phyloP scores from a whole-genome alignment of 106 monocot species.

The Acorus calamus region DNA sequence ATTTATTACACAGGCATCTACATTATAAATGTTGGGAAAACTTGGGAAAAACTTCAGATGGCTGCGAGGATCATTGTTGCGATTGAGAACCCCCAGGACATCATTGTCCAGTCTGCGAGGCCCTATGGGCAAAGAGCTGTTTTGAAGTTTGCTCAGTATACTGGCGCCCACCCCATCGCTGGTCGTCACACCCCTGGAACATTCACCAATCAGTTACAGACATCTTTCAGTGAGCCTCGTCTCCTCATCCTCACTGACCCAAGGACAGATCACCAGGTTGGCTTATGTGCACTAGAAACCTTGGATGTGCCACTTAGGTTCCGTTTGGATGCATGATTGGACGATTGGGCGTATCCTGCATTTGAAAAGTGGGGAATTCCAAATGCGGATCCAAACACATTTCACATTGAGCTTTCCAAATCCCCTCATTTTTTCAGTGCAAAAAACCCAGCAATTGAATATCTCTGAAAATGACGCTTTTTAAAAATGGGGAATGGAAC shows the following conservation, averaged over 20 bases:
- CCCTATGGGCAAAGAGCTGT: constrained; percentile 88
- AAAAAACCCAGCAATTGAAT: background rate
- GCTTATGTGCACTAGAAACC: background rate
- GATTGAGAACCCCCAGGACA: constrained; percentile 71
- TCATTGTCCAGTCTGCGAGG: constrained; percentile 86
- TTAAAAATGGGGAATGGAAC: too few relatives aligned
- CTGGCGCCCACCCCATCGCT: constrained; percentile 87
- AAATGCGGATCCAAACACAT: too few relatives aligned
- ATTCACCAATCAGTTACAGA: constrained; percentile 83
- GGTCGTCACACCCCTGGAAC: constrained; percentile 92
- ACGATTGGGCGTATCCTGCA: too few relatives aligned
- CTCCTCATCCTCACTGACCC: constrained; percentile 92
- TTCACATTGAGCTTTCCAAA: too few relatives aligned
- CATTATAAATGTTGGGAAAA: constrained; percentile 73
- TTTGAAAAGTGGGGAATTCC: too few relatives aligned
- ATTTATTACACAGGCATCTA: constrained; percentile 33
- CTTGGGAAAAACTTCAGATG: constrained; percentile 56
- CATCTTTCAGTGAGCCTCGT: constrained; percentile 83
- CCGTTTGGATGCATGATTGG: too few relatives aligned
- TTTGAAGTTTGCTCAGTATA: constrained; percentile 85
- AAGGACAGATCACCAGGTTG: constrained; percentile 85
- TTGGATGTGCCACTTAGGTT: too few relatives aligned
- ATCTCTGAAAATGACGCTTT: too few relatives aligned
- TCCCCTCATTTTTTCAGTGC: background rate
- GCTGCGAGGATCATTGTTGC: constrained; percentile 65